These are phyloP conservation scores for Geranium rotundifolium DNA, from an alignment of 345 rosid genomes.

Conservation along the genomic window DNA sequence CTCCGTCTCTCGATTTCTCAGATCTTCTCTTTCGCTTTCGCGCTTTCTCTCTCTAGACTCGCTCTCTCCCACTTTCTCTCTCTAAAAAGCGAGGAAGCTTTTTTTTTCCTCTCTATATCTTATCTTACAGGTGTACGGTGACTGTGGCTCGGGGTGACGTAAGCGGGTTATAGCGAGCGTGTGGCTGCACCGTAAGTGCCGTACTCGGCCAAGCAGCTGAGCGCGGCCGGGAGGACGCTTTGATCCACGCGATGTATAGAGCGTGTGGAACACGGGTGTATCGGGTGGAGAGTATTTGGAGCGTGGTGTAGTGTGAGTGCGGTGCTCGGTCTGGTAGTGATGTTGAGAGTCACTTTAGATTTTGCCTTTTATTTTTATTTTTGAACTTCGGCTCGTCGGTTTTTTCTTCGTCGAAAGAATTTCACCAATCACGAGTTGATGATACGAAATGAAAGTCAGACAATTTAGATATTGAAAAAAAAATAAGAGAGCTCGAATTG, in stretches of 20 bases:
- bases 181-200: slow-evolving; percentile 21
- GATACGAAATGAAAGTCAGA: too few species aligned
- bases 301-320: neutral
- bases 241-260: neutral
- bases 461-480: too few species aligned
- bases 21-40: slow-evolving; percentile 9
- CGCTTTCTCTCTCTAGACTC: slow-evolving; percentile 1
- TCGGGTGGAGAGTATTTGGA: neutral
- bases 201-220: slow-evolving; percentile 13
- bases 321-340: neutral
- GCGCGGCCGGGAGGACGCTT: neutral
- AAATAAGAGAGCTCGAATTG: too few species aligned
- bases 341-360: too few species aligned
- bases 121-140: slow-evolving; percentile 39
- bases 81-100: slow-evolving; percentile 4
- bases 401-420: too few species aligned
- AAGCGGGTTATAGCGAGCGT: slow-evolving; percentile 13
- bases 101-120: slow-evolving; percentile 8
- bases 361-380: too few species aligned
- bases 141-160: slow-evolving; percentile 12
- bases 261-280: too few species aligned
- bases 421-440: too few species aligned
- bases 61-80: slow-evolving; percentile 23
- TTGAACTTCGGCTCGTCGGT: too few species aligned
- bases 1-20: slow-evolving; percentile 4